Base-by-base conservation (phyloP, 2,329 filamentous ascomycete genomes). In the Fusarium buharicum region DNA sequence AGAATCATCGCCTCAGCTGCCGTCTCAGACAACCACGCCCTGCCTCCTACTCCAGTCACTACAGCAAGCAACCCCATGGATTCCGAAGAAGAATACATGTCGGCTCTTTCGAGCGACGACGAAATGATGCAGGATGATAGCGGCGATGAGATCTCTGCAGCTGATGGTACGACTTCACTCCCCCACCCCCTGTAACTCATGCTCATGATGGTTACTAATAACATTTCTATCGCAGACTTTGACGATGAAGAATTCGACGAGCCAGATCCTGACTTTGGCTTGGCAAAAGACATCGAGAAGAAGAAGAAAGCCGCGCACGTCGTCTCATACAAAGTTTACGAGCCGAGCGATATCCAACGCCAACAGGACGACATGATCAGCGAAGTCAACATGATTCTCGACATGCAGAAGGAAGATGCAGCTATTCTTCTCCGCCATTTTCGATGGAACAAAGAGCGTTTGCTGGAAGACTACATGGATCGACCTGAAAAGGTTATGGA, bases 391-490 rank as follows among this genome's bases (percentile, higher is more conserved):
- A 90, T 90, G 81, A 94, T 99, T 63, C 84, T 99, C 31, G 91
- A 93, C 57, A 88, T 97, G 73, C 88, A 91, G 14, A 90, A 92
- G 69, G 95, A 98, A 77, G 91, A 95, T 62, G 89, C 91, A 0
- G 94, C 93, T 20, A 97, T 99, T 49, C 82, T 99, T 36, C 81
- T 99, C 57, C 90, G 95, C 41, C 86, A 95, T 76, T 92, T 91
- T 69, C 86, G 93, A 72, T 99, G 95, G 95, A 98, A 98, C 77
- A 95, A 97, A 75, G 95, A 99, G 74, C 88, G 91, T 34, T 76
- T 99, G 67, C 93, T 98, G 54, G 95, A 99, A 72, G 89, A 92
- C 64, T 98, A 98, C 76, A 97, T 99, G 93, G 94, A 99, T 64
- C 86, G 86, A 46, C 88, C 90, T 4, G 87, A 90, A 56, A 86